phyloP scores from a whole-genome alignment of 495 filamentous ascomycete genomes.

The Penicillium pancosmium region DNA sequence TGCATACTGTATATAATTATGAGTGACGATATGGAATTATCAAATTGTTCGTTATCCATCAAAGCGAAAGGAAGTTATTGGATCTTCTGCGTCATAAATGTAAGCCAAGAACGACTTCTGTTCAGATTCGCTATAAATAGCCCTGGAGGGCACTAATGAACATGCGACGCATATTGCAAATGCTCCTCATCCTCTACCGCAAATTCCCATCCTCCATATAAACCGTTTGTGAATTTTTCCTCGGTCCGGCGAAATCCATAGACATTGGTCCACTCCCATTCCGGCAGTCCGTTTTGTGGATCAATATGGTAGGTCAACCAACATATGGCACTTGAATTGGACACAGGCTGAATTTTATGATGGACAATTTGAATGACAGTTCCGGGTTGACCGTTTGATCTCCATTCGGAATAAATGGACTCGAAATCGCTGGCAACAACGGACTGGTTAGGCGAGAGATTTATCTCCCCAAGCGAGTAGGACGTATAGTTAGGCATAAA shows the following conservation, averaged over 20 bases:
- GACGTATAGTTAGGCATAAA: constrained; percentile 3
- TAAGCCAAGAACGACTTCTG: too few species aligned
- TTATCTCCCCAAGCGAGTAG: not conserved
- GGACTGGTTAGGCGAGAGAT: not conserved
- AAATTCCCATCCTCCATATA: constrained; percentile 6
- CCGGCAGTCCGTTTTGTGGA: not conserved
- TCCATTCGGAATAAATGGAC: not conserved
- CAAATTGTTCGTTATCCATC: not conserved
- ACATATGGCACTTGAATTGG: not conserved
- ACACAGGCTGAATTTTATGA: not conserved
- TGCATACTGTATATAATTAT: not conserved
- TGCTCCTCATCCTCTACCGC: constrained; percentile 8
- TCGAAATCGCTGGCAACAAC: not conserved
- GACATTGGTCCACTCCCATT: constrained; percentile 3
- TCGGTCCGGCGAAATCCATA: constrained; percentile 5
- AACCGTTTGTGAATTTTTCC: not conserved
- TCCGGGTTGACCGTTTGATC: not conserved
- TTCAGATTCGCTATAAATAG: not conserved
- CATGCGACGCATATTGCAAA: constrained; percentile 6
- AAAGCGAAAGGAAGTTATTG: too few species aligned
- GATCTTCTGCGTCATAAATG: too few species aligned
- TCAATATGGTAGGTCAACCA: constrained; percentile 3
- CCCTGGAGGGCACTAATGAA: not conserved
- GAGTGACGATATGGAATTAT: not conserved
- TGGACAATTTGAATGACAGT: not conserved